Percentiles rank a stretch among this genome's conserved stretches.
These are phyloP conservation scores for Oryza australiensis DNA, from an alignment of 176 grass and related monocot species.

Conservation along the genomic window DNA sequence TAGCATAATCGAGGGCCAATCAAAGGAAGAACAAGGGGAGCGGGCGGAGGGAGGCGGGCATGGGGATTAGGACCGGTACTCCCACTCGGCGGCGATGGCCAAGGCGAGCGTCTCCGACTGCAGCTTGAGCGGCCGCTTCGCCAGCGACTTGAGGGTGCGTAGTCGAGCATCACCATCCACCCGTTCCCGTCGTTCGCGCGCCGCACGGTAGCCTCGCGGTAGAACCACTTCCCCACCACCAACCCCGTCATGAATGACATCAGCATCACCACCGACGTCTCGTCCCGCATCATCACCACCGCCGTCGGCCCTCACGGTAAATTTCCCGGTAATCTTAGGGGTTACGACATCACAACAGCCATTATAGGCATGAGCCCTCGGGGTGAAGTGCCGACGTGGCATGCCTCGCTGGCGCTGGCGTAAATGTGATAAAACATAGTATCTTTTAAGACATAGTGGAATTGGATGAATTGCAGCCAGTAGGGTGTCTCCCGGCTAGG, in stretches of 20 bases:
- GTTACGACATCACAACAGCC: too few species aligned
- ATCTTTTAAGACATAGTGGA: too few species aligned
- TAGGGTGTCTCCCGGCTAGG: too few species aligned
- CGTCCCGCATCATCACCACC: constrained; percentile 54
- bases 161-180: constrained; percentile 99
- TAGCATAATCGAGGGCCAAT: not conserved
- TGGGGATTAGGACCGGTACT: constrained; percentile 65
- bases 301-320: too few species aligned
- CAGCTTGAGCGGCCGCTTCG: constrained; percentile 80
- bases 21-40: constrained; percentile 4
- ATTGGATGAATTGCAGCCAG: too few species aligned
- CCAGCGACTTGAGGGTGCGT: constrained; percentile 90
- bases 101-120: constrained; percentile 62
- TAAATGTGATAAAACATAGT: too few species aligned
- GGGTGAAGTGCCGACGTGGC: too few species aligned
- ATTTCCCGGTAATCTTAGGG: too few species aligned
- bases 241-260: constrained; percentile 94
- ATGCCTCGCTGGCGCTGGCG: too few species aligned
- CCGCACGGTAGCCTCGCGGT: constrained; percentile 68
- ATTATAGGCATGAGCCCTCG: too few species aligned
- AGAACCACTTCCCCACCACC: constrained; percentile 94
- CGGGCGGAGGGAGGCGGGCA: not conserved
- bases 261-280: constrained; percentile 88
- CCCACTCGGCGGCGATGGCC: constrained; percentile 93
- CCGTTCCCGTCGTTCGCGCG: constrained; percentile 87